These are phyloP conservation scores for Collariella sp. DNA, from an alignment of 495 filamentous ascomycete genomes.

Conservation along the genomic window DNA sequence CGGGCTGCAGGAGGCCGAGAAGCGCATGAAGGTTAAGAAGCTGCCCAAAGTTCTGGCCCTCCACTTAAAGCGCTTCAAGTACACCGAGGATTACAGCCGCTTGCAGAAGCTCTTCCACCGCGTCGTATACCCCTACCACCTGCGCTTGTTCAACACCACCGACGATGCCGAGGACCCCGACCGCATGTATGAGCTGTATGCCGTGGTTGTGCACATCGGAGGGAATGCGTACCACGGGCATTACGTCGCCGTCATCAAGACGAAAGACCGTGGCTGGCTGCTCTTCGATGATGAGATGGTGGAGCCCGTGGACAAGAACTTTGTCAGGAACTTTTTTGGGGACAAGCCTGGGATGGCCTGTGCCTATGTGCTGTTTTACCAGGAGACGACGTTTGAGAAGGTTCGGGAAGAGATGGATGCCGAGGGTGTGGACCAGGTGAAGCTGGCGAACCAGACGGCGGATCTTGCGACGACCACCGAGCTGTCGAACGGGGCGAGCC, in stretches of 20 bases:
- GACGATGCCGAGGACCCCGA: conserved; percentile 95
- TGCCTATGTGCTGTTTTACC: conserved; percentile 96
- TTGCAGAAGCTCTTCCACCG: conserved; percentile 95
- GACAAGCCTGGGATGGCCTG: conserved; percentile 85
- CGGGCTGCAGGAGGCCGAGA: conserved; percentile 94
- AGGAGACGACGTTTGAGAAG: conserved; percentile 88
- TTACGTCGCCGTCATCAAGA: conserved; percentile 97
- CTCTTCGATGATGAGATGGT: conserved; percentile 98
- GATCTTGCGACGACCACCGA: conserved; percentile 39
- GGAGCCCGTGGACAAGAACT: conserved; percentile 92
- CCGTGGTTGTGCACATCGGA: conserved; percentile 96
- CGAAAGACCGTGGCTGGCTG: conserved; percentile 89
- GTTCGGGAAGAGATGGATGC: conserved; percentile 73
- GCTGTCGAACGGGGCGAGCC: conserved; percentile 31
- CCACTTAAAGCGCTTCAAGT: conserved; percentile 95
- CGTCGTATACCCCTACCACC: conserved; percentile 92
- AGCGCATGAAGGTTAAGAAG: conserved; percentile 98
- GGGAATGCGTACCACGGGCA: conserved; percentile 98
- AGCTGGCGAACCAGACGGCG: conserved; percentile 47
- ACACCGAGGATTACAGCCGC: conserved; percentile 86
- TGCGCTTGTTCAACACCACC: conserved; percentile 95
- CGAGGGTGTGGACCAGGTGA: conserved; percentile 61
- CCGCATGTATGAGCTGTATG: conserved; percentile 91
- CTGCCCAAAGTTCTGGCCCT: conserved; percentile 84
- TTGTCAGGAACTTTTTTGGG: conserved; percentile 96